These are phyloP conservation scores for Kitagawia praeruptora DNA, from an alignment of 129 eudicot genomes.

Conservation along the genomic window DNA sequence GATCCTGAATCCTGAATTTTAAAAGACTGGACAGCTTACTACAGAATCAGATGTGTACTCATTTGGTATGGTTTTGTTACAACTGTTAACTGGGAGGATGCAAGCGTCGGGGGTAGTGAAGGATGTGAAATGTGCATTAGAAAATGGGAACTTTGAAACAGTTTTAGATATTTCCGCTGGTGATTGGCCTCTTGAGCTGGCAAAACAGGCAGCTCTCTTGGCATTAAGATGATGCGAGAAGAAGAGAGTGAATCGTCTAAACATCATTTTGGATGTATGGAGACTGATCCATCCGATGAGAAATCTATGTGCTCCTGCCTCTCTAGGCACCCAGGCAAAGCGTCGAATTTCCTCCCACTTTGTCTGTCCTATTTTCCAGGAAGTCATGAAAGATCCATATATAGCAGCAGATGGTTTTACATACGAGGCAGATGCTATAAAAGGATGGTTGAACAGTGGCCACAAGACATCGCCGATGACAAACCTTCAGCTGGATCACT, in stretches of 20 bases:
- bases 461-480: constrained; percentile 93
- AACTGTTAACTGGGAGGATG: constrained; percentile 50
- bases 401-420: constrained; percentile 93
- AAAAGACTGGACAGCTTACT: constrained; percentile 40
- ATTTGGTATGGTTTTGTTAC: constrained; percentile 60
- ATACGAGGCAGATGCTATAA: constrained; percentile 85
- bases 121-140: constrained; percentile 57
- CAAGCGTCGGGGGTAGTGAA: constrained; percentile 38
- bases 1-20: constrained; percentile 61
- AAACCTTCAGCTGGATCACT: constrained; percentile 64
- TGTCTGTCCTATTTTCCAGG: constrained; percentile 89
- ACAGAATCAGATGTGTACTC: constrained; percentile 68
- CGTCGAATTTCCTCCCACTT: constrained; percentile 61
- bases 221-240: constrained; percentile 58
- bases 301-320: constrained; percentile 21
- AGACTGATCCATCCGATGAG: constrained; percentile 42
- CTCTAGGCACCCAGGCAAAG: constrained; percentile 31
- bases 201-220: constrained; percentile 42
- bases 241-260: constrained; percentile 40
- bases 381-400: constrained; percentile 83
- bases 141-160: constrained; percentile 34
- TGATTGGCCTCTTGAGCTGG: constrained; percentile 65
- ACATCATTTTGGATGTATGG: constrained; percentile 53
- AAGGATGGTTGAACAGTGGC: constrained; percentile 85
- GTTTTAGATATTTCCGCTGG: constrained; percentile 73